Conservation (phyloP, 495 filamentous ascomycete genomes). For the Penicillium lividum region DNA sequence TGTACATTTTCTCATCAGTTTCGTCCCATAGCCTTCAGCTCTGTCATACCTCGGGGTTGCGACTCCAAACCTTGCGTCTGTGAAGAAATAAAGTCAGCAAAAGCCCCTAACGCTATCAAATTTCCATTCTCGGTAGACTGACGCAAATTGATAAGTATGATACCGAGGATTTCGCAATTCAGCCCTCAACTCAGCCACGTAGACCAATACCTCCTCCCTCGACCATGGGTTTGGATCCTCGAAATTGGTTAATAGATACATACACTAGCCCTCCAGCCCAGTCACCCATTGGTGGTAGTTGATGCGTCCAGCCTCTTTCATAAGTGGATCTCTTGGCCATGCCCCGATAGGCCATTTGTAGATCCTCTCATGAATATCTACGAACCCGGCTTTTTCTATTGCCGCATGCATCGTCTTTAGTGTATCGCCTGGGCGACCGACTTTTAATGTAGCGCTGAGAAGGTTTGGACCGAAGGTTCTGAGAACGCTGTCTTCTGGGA, state of each 20-base stretch:
- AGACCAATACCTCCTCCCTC: slow-evolving; percentile 19
- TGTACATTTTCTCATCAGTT: too few species aligned
- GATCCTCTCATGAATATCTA: slow-evolving; percentile 32
- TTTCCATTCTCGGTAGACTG: not conserved
- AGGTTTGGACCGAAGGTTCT: slow-evolving; percentile 20
- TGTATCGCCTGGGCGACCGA: slow-evolving; percentile 17
- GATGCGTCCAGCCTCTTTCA: slow-evolving; percentile 66
- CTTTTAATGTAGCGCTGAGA: not conserved
- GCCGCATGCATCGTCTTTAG: slow-evolving; percentile 21
- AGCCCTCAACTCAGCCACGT: slow-evolving; percentile 13
- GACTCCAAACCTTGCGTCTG: too few species aligned
- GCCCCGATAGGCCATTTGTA: slow-evolving; percentile 64
- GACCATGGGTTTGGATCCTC: slow-evolving; percentile 16
- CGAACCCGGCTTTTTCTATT: slow-evolving; percentile 26
- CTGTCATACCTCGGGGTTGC: too few species aligned
- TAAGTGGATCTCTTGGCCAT: slow-evolving; percentile 61
- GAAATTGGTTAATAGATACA: slow-evolving; percentile 19
- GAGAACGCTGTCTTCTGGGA: slow-evolving; percentile 18
- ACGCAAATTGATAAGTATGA: slow-evolving; percentile 17
- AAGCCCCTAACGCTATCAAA: too few species aligned
- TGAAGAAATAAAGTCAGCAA: too few species aligned
- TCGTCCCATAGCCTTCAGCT: too few species aligned
- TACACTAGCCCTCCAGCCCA: slow-evolving; percentile 20
- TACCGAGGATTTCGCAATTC: slow-evolving; percentile 16
- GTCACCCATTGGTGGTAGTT: slow-evolving; percentile 57